Evolutionary conservation across 2,329 filamentous ascomycete species (phyloP).

Genomic region (Diaporthe sp.): DNA sequence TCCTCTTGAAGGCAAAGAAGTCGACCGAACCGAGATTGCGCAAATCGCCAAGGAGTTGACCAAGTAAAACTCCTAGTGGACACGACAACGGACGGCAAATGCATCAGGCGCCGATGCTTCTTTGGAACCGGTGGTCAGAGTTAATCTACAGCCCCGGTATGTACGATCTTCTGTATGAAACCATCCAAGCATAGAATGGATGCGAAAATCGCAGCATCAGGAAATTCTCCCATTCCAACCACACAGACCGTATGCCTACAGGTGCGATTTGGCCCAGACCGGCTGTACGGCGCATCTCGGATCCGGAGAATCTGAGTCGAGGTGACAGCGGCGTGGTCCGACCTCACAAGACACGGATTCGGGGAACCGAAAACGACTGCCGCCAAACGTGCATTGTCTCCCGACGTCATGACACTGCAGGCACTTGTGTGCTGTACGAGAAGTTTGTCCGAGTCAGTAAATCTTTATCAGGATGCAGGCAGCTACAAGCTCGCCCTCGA

Average conservation of each 20-base stretch:
- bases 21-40: conserved; percentile 73
- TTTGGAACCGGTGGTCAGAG: neutral
- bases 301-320: neutral
- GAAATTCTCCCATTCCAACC: conserved; percentile 23
- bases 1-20: conserved; percentile 72
- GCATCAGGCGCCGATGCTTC: neutral
- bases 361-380: conserved; percentile 2
- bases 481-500: conserved; percentile 15
- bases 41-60: conserved; percentile 70
- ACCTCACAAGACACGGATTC: neutral
- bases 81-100: neutral
- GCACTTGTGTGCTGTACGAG: neutral
- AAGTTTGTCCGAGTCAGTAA: conserved; percentile 26
- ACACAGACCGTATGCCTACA: neutral
- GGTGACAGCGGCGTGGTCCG: conserved; percentile 3
- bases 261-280: conserved; percentile 6
- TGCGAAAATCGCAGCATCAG: neutral
- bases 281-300: neutral
- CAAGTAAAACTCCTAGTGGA: conserved; percentile 1
- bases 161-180: conserved; percentile 34
- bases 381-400: neutral
- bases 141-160: conserved; percentile 12
- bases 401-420: conserved; percentile 14
- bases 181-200: conserved; percentile 17
- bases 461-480: conserved; percentile 16